Evolutionary conservation across 805 yeast species (phyloP).

Genomic region (Candida morakotiae): DNA sequence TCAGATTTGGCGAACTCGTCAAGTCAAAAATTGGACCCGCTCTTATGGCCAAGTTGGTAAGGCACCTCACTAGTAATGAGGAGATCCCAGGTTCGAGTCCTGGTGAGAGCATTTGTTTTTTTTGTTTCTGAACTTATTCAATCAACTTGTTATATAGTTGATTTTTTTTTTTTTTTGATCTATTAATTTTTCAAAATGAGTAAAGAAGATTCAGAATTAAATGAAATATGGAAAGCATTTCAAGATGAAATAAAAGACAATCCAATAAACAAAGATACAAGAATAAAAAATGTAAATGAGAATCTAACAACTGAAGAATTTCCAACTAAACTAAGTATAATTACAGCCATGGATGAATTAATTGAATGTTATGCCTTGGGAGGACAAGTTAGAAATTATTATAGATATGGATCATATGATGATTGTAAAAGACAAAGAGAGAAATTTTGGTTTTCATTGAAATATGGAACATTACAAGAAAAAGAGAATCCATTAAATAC

Average conservation of each 20-base stretch:
- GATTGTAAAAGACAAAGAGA: conserved; percentile 66
- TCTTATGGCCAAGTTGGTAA: conserved; percentile 38
- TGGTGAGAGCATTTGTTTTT: conserved; percentile 24
- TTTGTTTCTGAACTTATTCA: conserved; percentile 9
- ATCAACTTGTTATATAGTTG: no score
- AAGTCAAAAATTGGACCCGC: no score
- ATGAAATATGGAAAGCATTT: conserved; percentile 27
- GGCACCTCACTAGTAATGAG: conserved; percentile 41
- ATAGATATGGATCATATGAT: conserved; percentile 76
- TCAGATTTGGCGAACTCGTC: no score
- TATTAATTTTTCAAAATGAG: conserved; percentile 4
- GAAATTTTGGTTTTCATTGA: conserved; percentile 78
- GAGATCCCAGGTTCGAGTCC: conserved; percentile 38
- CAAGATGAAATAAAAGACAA: conserved; percentile 27
- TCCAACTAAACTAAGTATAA: conserved; percentile 34
- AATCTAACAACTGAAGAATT: conserved; percentile 14
- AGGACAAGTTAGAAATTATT: conserved; percentile 81
- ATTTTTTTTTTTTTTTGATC: conserved; percentile 7
- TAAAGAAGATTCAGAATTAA: conserved; percentile 22
- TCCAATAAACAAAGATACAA: conserved; percentile 19
- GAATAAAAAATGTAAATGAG: conserved; percentile 17
- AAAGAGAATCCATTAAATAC: conserved; percentile 24
- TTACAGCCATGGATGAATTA: conserved; percentile 83
- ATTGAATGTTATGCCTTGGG: conserved; percentile 86
- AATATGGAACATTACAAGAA: conserved; percentile 37